Conservation (phyloP, 257 asterid species). For the Knoxia roxburghii region DNA sequence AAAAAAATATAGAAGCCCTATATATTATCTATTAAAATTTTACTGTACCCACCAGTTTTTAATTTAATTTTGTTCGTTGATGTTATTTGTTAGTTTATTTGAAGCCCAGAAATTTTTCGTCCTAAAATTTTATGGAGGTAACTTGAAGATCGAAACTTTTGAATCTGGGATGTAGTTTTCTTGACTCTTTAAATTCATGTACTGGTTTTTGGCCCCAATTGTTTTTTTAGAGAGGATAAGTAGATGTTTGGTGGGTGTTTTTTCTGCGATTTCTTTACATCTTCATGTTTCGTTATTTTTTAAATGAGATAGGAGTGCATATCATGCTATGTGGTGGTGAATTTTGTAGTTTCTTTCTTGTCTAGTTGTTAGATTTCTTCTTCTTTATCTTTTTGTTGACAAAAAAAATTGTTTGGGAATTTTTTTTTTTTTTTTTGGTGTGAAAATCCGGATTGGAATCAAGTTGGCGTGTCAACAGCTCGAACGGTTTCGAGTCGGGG, state of each 20-base stretch:
- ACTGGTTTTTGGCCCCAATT: background rate
- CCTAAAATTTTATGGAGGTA: too few species aligned
- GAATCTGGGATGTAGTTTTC: constrained; percentile 18
- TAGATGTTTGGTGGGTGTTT: background rate
- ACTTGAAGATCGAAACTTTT: constrained; percentile 22
- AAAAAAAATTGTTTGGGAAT: too few species aligned
- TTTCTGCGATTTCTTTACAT: background rate
- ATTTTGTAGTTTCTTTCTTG: too few species aligned
- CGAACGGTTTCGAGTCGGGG: too few species aligned
- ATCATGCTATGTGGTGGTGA: background rate
- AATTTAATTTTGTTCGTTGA: background rate
- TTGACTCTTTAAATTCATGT: background rate
- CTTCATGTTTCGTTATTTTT: background rate
- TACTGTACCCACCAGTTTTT: too few species aligned
- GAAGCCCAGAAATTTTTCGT: background rate
- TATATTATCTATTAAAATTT: too few species aligned
- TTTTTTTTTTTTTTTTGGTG: too few species aligned
- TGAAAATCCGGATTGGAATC: too few species aligned
- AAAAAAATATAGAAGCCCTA: constrained; percentile 56
- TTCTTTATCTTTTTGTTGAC: too few species aligned
- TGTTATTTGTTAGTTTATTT: background rate
- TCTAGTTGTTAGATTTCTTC: too few species aligned
- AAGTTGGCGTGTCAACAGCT: too few species aligned
- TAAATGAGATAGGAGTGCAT: too few species aligned
- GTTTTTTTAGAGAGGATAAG: background rate